Evolutionary conservation across 139 green algal genomes (phyloP).

Genomic region (Tetradesmus lagerheimii): DNA sequence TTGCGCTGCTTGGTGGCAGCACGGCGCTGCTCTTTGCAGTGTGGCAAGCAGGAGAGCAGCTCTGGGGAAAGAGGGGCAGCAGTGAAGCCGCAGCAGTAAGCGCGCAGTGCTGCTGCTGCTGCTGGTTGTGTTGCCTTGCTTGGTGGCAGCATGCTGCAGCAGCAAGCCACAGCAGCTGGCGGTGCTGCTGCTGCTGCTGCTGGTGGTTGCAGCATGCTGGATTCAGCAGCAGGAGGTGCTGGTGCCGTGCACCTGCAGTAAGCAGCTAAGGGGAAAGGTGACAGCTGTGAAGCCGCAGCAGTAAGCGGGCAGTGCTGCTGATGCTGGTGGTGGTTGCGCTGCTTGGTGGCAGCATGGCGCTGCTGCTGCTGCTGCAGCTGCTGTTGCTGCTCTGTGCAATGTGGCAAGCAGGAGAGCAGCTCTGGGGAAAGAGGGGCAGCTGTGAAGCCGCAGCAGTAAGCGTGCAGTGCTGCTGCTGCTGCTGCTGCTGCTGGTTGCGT

Average conservation of each 20-base stretch:
- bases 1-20: not conserved
- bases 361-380: not conserved
- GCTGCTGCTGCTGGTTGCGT: too few relatives aligned
- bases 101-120: not conserved
- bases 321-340: too few relatives aligned
- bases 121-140: not conserved
- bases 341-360: too few relatives aligned
- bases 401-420: slow-evolving; percentile 57
- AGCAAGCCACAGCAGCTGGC: not conserved
- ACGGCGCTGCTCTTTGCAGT: not conserved
- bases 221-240: slow-evolving; percentile 74
- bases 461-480: not conserved
- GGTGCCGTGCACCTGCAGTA: slow-evolving; percentile 77
- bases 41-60: slow-evolving; percentile 57
- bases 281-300: slow-evolving; percentile 13
- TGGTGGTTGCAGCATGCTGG: slow-evolving; percentile 70
- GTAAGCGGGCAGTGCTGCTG: too few relatives aligned
- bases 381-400: not conserved
- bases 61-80: slow-evolving; percentile 77
- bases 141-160: not conserved
- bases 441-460: not conserved
- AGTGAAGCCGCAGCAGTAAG: not conserved
- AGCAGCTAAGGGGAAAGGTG: slow-evolving; percentile 84
- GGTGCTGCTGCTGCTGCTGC: slow-evolving; percentile 70
- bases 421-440: slow-evolving; percentile 77